Evolutionary conservation across 768 basidiomycete species (phyloP), one percentile per base, ranked within the genome.

Genomic region (Mrakia blollopis): DNA sequence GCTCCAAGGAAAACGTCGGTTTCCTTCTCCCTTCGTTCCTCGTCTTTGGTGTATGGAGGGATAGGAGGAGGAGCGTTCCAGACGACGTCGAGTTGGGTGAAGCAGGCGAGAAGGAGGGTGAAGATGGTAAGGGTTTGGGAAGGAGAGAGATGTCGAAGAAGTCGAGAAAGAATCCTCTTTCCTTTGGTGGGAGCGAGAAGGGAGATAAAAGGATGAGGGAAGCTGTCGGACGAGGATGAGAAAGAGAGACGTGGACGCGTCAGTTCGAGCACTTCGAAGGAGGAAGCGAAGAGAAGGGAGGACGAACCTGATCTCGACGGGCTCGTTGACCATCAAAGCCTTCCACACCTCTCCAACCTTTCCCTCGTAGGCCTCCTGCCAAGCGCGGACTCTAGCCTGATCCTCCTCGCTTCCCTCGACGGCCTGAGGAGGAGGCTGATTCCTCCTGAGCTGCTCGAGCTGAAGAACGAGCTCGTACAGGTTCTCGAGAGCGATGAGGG

Each of bases 151-250:
- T 94, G 91, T 28, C 95, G 90, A 14, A 93, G 90, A 21, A 94
- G 88, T 63, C 97, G 90, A 5, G 94, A 92, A 18, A 99, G 86
- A 35, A 99, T 87, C 78, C 90, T 90, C 86, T 98, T 98, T 75
- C 97, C 97, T 84, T 99, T 99, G 80, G 88, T 88, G 6, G 92
- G 90, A 28, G 87, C 88, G 68, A 99, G 87, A 47, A 99, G 87
- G 3, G 95, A 94, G 80, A 99, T 90, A 85, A 99, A 98, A 2
- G 97, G 97, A 85, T 99, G 97, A 3, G 96, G 96, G 79, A 91
- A 87, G 82, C 95, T 95, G 80, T 0, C 67, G 68, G n/a, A n/a
- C 7, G 57, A 47, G 39, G 74, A 70, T 9, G 28, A 63, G 21
- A 50, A 50, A 50, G 47, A 5, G 47, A 21, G 21, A 4, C 3